These are phyloP conservation scores for Camellia granthamiana DNA, from an alignment of 148 eudicot genomes.

Conservation along the genomic window DNA sequence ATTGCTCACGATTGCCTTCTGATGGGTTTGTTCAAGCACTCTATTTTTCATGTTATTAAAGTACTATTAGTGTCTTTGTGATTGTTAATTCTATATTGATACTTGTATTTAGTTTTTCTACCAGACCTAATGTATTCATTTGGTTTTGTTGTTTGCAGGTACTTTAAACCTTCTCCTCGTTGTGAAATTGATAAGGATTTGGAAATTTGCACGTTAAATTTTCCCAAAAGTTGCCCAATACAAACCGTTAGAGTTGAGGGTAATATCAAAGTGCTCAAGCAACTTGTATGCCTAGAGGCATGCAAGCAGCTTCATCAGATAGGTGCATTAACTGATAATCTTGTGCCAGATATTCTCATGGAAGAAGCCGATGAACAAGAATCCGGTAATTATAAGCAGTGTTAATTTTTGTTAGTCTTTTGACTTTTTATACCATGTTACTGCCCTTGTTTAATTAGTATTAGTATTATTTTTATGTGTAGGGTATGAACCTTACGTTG, in stretches of 20 bases:
- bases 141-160: constrained; percentile 40
- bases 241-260: constrained; percentile 45
- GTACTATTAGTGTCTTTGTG: not conserved
- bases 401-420: not conserved
- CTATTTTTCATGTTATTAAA: not conserved
- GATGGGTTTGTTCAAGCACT: constrained; percentile 57
- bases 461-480: constrained; percentile 1
- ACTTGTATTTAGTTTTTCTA: not conserved
- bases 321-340: constrained; percentile 77
- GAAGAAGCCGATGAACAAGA: constrained; percentile 52
- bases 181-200: constrained; percentile 39
- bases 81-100: not conserved
- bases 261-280: constrained; percentile 50
- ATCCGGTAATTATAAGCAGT: constrained; percentile 26
- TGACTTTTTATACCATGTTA: not conserved
- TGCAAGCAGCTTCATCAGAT: constrained; percentile 66
- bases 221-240: constrained; percentile 78
- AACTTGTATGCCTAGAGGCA: constrained; percentile 78
- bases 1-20: constrained; percentile 85
- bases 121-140: not conserved
- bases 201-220: constrained; percentile 44
- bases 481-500: constrained; percentile 42
- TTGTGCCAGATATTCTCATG: constrained; percentile 74
- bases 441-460: not conserved
- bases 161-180: constrained; percentile 72